Evolutionary conservation across 495 filamentous ascomycete species (phyloP).

Genomic region (Lineolata rhizophorae): DNA sequence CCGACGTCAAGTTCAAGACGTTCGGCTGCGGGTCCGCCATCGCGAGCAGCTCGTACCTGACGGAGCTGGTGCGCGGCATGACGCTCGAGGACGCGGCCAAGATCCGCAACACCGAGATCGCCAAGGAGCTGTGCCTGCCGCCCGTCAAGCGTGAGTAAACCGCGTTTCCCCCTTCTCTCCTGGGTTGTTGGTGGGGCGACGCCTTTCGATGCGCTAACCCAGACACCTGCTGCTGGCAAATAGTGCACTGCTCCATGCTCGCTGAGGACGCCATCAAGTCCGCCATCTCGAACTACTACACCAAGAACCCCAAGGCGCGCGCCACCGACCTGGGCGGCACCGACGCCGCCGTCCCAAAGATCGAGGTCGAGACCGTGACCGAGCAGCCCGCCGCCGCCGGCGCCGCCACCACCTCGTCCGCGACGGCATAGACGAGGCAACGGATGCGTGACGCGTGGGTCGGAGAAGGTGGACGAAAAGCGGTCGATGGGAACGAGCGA

Average conservation of each 20-base stretch:
- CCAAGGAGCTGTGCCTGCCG: slow-evolving; percentile 83
- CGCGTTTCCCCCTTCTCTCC: too few relatives aligned
- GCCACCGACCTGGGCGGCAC: slow-evolving; percentile 56
- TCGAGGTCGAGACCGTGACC: slow-evolving; percentile 21
- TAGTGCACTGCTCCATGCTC: slow-evolving; percentile 96
- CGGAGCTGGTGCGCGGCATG: slow-evolving; percentile 85
- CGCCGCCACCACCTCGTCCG: too few relatives aligned
- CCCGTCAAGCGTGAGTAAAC: slow-evolving; percentile 67
- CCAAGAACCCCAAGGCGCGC: slow-evolving; percentile 67
- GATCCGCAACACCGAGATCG: slow-evolving; percentile 92
- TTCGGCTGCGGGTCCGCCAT: slow-evolving; percentile 97
- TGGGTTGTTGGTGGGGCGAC: not conserved
- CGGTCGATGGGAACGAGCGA: too few relatives aligned
- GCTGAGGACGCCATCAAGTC: slow-evolving; percentile 99
- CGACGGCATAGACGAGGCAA: too few relatives aligned
- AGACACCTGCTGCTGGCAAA: slow-evolving; percentile 1
- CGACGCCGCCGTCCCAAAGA: slow-evolving; percentile 25
- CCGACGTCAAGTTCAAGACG: slow-evolving; percentile 93
- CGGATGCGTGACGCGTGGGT: too few relatives aligned
- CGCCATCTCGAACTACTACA: slow-evolving; percentile 95
- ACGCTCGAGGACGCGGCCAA: slow-evolving; percentile 80
- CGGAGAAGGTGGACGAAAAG: too few relatives aligned
- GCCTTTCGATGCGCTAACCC: too few relatives aligned
- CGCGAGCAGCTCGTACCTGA: slow-evolving; percentile 73
- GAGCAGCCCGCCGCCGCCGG: slow-evolving; percentile 1